Percentiles rank a stretch among this genome's conserved stretches.
These are phyloP conservation scores for Trypanosoma cruzi DNA, from an alignment of 208 protist genomes.

Conservation along the genomic window DNA sequence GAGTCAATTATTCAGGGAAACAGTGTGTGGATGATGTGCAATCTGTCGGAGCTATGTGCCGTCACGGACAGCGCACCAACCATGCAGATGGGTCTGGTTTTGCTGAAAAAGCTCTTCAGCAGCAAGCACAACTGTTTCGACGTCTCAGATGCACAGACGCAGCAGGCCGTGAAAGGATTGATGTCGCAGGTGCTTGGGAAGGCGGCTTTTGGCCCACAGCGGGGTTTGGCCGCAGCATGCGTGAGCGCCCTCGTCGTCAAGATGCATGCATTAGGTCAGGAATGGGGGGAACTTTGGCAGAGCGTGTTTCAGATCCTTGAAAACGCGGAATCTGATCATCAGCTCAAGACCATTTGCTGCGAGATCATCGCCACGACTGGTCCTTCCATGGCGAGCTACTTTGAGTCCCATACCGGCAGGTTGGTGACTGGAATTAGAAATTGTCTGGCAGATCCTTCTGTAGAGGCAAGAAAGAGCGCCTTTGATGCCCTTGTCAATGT, in stretches of 20 bases:
- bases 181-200: conserved; percentile 65
- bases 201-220: conserved; percentile 50
- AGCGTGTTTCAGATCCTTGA: conserved; percentile 68
- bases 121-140: conserved; percentile 51
- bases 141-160: conserved; percentile 40
- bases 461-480: conserved; percentile 51
- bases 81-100: conserved; percentile 61
- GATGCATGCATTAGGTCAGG: conserved; percentile 57
- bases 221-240: conserved; percentile 68
- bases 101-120: conserved; percentile 80
- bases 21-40: conserved; percentile 62
- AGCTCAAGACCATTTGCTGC: conserved; percentile 77
- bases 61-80: conserved; percentile 38
- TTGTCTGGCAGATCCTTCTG: conserved; percentile 41
- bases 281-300: conserved; percentile 80
- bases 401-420: conserved; percentile 38
- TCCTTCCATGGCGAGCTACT: conserved; percentile 54
- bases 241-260: conserved; percentile 72
- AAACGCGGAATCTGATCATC: conserved; percentile 35
- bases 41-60: conserved; percentile 58
- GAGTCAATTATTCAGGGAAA: conserved; percentile 41
- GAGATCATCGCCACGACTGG: conserved; percentile 69
- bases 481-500: conserved; percentile 69
- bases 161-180: conserved; percentile 49
- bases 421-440: conserved; percentile 56